Conservation (phyloP, 306 rosid species). For the Abrus precatorius region DNA sequence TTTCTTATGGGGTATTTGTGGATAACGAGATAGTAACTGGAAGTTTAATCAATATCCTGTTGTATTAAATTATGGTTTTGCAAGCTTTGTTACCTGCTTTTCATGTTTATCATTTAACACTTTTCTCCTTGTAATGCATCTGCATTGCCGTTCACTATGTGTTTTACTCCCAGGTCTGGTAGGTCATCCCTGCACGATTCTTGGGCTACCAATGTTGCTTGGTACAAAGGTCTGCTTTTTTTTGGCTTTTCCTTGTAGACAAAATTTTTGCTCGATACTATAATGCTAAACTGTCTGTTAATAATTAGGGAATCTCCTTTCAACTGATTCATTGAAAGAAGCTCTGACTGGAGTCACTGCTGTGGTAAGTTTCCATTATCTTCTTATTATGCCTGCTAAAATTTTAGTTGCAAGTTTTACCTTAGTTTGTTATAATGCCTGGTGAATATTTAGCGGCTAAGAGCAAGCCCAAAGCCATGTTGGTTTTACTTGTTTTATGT, state of each 20-base stretch:
- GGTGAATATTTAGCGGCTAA: constrained; percentile 26
- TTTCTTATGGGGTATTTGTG: neutral
- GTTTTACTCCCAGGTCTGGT: constrained; percentile 78
- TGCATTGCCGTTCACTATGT: constrained; percentile 27
- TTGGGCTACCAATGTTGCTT: constrained; percentile 75
- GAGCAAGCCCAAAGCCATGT: constrained; percentile 5
- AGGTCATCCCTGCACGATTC: constrained; percentile 79
- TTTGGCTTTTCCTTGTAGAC: constrained; percentile 27
- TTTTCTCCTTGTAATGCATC: constrained; percentile 16
- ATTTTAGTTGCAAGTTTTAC: constrained; percentile 56
- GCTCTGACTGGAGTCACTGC: constrained; percentile 87
- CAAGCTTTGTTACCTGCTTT: neutral
- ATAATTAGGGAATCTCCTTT: constrained; percentile 85
- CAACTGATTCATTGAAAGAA: constrained; percentile 81
- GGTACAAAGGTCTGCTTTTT: constrained; percentile 79
- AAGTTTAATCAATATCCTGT: constrained; percentile 11
- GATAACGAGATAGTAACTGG: constrained; percentile 1
- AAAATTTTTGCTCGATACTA: constrained; percentile 36
- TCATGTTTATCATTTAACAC: constrained; percentile 14
- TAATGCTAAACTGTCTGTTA: constrained; percentile 41
- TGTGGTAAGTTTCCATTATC: constrained; percentile 71
- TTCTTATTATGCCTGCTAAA: constrained; percentile 10
- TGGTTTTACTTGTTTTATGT: constrained; percentile 11
- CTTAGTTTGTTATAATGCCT: constrained; percentile 32
- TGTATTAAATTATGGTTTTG: neutral